phyloP scores from a whole-genome alignment of 2,329 filamentous ascomycete genomes.

The Incumbomyces lentus region DNA sequence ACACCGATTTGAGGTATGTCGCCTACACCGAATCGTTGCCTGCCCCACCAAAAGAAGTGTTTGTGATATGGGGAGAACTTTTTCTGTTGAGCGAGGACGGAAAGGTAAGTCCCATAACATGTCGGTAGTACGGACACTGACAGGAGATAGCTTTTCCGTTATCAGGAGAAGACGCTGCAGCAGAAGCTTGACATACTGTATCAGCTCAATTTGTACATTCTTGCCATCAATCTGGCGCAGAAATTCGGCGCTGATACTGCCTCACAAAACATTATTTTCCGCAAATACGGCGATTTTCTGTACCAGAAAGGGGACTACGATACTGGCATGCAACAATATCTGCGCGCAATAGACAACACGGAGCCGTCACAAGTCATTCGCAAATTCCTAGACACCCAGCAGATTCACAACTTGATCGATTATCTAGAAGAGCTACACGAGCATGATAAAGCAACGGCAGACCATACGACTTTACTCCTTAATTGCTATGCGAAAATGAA shows the following conservation, averaged over 20 bases:
- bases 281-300: constrained; percentile 85
- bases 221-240: constrained; percentile 86
- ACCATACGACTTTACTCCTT: constrained; percentile 85
- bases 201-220: constrained; percentile 80
- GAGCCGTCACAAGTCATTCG: constrained; percentile 94
- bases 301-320: constrained; percentile 96
- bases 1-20: constrained; percentile 80
- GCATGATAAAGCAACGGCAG: constrained; percentile 81
- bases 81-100: constrained; percentile 87
- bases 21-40: constrained; percentile 79
- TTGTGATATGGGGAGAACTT: constrained; percentile 82
- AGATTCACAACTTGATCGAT: constrained; percentile 93
- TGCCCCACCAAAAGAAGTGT: constrained; percentile 67
- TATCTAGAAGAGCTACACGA: constrained; percentile 95
- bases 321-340: constrained; percentile 97
- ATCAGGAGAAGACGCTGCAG: constrained; percentile 81
- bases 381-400: constrained; percentile 94
- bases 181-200: constrained; percentile 91
- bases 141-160: constrained; percentile 59
- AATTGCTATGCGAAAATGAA: constrained; percentile 99
- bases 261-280: constrained; percentile 84
- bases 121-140: constrained; percentile 13
- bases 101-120: constrained; percentile 50
- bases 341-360: constrained; percentile 89
- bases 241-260: constrained; percentile 69